Evolutionary conservation across 352 stramenopile genomes (phyloP), one percentile per base, ranked within the genome.

Genomic region (Globisporangium cederbergense): DNA sequence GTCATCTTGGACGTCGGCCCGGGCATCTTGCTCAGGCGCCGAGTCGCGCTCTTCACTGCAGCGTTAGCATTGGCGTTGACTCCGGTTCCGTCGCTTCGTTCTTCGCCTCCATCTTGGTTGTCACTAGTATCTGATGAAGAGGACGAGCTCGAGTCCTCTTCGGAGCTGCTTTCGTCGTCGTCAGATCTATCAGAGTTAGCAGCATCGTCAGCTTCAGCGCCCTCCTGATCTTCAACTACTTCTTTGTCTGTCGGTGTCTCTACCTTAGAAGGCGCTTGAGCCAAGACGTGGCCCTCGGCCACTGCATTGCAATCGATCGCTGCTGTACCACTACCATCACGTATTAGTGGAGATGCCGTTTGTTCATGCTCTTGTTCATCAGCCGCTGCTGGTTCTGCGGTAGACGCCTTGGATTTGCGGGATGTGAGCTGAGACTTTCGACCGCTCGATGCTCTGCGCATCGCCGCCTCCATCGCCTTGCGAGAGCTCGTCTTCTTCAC

Each of bases 1-100:
- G 78, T 81, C 40, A 88, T 88, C 22, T 81, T 67, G 6, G 72
- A 72, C 14, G 68, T 47, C 25, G 58, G 46, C 6, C 46, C 62
- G n/a, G 58, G 46, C 42, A 22, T 47, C 36, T 57, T 58, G n/a
- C 42, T 58, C 32, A 45, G 22, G 25, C 22, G 30, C 9, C 32
- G 52, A 43, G 32, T 11, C n/a, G 52, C 32, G 52, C 25, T 34
- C 36, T 58, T 45, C 2, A 36, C 32, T 16, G 38, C 22, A 42
- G 32, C n/a, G 10, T 59, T 13, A 5, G 11, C 22, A n/a, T 14
- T 43, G 5, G 16, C 11, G 7, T 14, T 9, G 13, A 34, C 57
- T 18, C 46, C 28, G 8, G 22, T 20, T 2, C 56, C 52, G 1
- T 47, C 52, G 6, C 25, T 18, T 20, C 42, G 40, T 16, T 45